Percentiles rank a stretch among this genome's conserved stretches.
phyloP scores from a whole-genome alignment of 2,329 filamentous ascomycete genomes.

The Colletotrichum liriopes region DNA sequence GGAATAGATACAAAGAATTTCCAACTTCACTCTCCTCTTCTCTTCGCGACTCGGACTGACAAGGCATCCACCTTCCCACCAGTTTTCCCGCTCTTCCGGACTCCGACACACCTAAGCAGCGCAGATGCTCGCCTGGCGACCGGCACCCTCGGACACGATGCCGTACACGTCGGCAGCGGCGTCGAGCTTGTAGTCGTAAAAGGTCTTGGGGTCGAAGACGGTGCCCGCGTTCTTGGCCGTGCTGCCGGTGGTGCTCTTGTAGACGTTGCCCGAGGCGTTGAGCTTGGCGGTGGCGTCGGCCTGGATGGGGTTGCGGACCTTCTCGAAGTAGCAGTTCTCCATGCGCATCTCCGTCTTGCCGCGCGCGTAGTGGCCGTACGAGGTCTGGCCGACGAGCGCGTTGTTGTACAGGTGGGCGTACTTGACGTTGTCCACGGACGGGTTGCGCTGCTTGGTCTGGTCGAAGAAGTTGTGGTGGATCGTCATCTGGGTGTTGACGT shows the following conservation, averaged over 20 bases:
- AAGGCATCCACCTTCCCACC: not conserved
- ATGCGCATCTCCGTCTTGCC: constrained; percentile 46
- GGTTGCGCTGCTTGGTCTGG: constrained; percentile 47
- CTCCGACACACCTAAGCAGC: constrained; percentile 14
- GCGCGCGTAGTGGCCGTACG: constrained; percentile 48
- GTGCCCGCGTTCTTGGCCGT: constrained; percentile 36
- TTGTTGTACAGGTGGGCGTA: constrained; percentile 50
- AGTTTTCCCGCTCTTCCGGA: no score
- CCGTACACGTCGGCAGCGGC: constrained; percentile 44
- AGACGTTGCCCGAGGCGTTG: constrained; percentile 40
- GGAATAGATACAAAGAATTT: constrained; percentile 33
- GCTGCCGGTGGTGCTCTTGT: constrained; percentile 37
- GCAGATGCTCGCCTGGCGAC: constrained; percentile 46
- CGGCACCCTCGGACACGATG: constrained; percentile 44
- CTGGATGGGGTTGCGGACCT: constrained; percentile 45
- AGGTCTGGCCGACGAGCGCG: constrained; percentile 46
- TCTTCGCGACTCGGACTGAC: not conserved
- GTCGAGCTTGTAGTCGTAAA: constrained; percentile 44
- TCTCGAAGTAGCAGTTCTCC: constrained; percentile 49
- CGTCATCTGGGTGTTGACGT: constrained; percentile 46
- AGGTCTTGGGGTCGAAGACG: constrained; percentile 39
- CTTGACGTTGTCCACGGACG: constrained; percentile 47
- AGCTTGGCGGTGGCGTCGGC: constrained; percentile 41
- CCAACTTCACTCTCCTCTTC: not conserved
- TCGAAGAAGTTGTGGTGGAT: constrained; percentile 49